phyloP scores from a whole-genome alignment of 1,284 basidiomycete species.

The Xanthoconium separans region DNA sequence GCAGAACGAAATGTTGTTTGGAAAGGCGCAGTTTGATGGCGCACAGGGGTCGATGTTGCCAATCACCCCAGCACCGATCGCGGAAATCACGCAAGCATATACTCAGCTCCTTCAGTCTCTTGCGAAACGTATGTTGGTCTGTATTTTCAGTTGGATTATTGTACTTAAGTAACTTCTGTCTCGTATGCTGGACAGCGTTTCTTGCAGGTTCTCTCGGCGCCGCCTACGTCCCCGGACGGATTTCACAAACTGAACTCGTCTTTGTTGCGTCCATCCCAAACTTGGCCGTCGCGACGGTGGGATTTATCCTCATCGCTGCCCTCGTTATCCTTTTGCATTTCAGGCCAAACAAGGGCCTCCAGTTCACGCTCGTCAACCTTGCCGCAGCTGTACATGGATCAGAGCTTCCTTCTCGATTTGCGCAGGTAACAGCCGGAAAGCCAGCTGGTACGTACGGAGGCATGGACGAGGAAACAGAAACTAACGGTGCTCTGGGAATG shows the following conservation, averaged over 20 bases:
- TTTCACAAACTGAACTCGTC: constrained; percentile 22
- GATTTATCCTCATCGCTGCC: constrained; percentile 21
- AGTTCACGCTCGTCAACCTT: constrained; percentile 30
- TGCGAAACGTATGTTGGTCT: constrained; percentile 17
- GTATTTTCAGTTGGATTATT: not conserved
- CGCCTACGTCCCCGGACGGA: constrained; percentile 29
- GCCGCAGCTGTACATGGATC: constrained; percentile 26
- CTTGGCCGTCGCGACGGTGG: constrained; percentile 18
- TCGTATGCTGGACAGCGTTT: constrained; percentile 12
- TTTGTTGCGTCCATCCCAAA: constrained; percentile 29
- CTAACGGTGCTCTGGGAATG: not conserved
- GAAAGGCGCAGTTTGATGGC: constrained; percentile 11
- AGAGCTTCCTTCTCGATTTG: constrained; percentile 24
- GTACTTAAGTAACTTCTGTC: not conserved
- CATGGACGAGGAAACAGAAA: not conserved
- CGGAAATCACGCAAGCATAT: constrained; percentile 22
- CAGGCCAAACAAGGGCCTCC: constrained; percentile 17
- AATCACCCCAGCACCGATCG: constrained; percentile 7
- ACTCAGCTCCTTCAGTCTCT: constrained; percentile 21
- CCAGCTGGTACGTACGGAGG: not conserved
- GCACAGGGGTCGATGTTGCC: constrained; percentile 1
- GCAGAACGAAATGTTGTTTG: constrained; percentile 21
- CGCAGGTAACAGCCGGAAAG: constrained; percentile 2
- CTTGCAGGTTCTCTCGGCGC: constrained; percentile 22
- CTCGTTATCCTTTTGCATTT: constrained; percentile 23